phyloP scores from a whole-genome alignment of 371 early-diverging fungal genomes.

The Mycotypha africana region DNA sequence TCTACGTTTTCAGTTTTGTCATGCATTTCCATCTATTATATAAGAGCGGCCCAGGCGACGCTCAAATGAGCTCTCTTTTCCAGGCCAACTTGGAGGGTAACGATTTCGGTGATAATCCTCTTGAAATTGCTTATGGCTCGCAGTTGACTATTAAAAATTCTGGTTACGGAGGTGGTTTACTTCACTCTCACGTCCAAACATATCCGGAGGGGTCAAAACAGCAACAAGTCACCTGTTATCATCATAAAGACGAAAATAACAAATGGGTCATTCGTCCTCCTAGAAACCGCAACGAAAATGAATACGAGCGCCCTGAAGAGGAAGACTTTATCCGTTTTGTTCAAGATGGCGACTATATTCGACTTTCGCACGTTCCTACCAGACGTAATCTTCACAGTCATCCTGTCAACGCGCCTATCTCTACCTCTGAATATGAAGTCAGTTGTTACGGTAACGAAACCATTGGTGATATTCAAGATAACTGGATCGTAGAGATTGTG shows the following conservation, averaged over 20 bases:
- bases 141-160: conserved; percentile 86
- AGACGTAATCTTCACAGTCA: conserved; percentile 84
- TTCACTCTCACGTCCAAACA: conserved; percentile 96
- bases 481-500: conserved; percentile 88
- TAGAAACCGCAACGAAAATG: conserved; percentile 21
- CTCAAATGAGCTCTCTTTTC: conserved; percentile 98
- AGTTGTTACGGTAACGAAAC: conserved; percentile 76
- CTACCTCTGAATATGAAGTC: conserved; percentile 82
- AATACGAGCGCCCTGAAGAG: conserved; percentile 31
- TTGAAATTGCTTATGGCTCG: conserved; percentile 94
- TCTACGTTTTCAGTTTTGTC: conserved; percentile 89
- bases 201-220: conserved; percentile 81
- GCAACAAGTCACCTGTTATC: conserved; percentile 96
- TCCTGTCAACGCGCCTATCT: conserved; percentile 77
- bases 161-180: conserved; percentile 88
- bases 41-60: conserved; percentile 92
- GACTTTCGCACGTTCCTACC: conserved; percentile 76
- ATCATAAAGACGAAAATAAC: conserved; percentile 97
- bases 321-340: conserved; percentile 54
- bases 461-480: conserved; percentile 77
- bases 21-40: conserved; percentile 92
- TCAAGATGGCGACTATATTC: conserved; percentile 77
- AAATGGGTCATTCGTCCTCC: conserved; percentile 74
- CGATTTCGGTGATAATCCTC: conserved; percentile 73
- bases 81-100: conserved; percentile 92